phyloP scores from a whole-genome alignment of 2,329 filamentous ascomycete genomes.

The Aspergillus versicolor region DNA sequence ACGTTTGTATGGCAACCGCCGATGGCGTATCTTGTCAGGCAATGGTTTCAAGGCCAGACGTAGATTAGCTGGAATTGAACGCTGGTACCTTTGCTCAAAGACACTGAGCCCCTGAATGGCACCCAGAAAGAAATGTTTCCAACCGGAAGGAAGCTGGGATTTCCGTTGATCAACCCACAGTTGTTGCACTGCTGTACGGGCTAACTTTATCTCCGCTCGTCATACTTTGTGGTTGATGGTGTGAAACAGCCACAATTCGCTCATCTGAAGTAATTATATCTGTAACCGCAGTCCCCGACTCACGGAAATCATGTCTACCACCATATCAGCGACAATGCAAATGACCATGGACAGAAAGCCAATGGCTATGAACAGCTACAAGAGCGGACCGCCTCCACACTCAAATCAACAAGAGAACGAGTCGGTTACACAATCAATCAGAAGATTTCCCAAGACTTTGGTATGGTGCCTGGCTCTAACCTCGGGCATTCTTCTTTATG shows the following conservation, averaged over 20 bases:
- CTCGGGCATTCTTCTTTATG: slow-evolving; percentile 30
- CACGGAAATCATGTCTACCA: neutral
- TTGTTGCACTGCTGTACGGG: too few species aligned
- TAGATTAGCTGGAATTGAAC: too few species aligned
- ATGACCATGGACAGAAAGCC: neutral
- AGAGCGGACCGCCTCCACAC: neutral
- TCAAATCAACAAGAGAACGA: neutral
- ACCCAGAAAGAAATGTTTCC: too few species aligned
- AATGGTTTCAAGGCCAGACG: too few species aligned
- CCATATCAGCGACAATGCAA: neutral
- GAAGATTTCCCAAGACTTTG: slow-evolving; percentile 12
- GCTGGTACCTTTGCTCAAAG: too few species aligned
- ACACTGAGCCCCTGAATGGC: too few species aligned
- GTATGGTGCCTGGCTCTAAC: slow-evolving; percentile 21
- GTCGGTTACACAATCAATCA: slow-evolving; percentile 7
- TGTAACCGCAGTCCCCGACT: neutral
- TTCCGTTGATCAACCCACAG: too few species aligned
- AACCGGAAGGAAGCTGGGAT: too few species aligned
- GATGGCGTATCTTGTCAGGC: too few species aligned
- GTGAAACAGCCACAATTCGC: neutral
- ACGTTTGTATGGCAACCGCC: too few species aligned
- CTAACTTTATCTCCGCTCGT: too few species aligned
- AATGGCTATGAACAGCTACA: neutral
- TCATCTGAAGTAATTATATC: neutral
- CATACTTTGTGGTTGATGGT: too few species aligned